phyloP scores from a whole-genome alignment of 2,329 filamentous ascomycete genomes.

The Neobulgaria alba region DNA sequence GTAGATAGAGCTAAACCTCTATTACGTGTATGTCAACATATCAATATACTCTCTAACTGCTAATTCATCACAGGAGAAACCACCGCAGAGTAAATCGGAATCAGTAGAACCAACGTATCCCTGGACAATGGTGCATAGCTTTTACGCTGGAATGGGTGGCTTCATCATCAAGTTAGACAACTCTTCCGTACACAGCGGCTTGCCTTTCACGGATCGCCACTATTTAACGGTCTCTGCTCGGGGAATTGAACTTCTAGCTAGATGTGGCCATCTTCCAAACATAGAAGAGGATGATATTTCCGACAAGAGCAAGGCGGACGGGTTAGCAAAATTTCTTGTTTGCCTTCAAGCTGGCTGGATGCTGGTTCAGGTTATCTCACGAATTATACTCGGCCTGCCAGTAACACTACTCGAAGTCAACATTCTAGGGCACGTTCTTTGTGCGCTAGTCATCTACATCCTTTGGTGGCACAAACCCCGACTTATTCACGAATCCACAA shows the following conservation, averaged over 20 bases:
- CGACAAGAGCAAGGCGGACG: constrained; percentile 25
- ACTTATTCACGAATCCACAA: constrained; percentile 10
- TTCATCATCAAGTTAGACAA: constrained; percentile 6
- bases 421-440: constrained; percentile 21
- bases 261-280: constrained; percentile 10
- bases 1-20: not conserved
- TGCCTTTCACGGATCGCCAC: not conserved
- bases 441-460: constrained; percentile 18
- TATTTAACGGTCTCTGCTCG: constrained; percentile 4
- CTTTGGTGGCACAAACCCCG: constrained; percentile 26
- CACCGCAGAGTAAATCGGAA: not conserved
- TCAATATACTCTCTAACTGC: not conserved
- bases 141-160: constrained; percentile 17
- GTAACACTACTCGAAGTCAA: constrained; percentile 25
- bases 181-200: not conserved
- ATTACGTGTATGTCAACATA: too few species aligned
- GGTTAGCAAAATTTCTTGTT: constrained; percentile 23
- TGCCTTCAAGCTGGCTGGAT: constrained; percentile 23
- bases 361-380: constrained; percentile 18
- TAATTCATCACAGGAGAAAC: not conserved
- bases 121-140: constrained; percentile 18
- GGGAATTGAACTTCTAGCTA: constrained; percentile 6
- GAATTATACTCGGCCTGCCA: constrained; percentile 17
- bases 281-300: constrained; percentile 17
- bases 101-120: constrained; percentile 1